Percentiles rank a stretch among this genome's conserved stretches.
phyloP scores from a whole-genome alignment of 129 eudicot genomes.

The Dittrichia graveolens region DNA sequence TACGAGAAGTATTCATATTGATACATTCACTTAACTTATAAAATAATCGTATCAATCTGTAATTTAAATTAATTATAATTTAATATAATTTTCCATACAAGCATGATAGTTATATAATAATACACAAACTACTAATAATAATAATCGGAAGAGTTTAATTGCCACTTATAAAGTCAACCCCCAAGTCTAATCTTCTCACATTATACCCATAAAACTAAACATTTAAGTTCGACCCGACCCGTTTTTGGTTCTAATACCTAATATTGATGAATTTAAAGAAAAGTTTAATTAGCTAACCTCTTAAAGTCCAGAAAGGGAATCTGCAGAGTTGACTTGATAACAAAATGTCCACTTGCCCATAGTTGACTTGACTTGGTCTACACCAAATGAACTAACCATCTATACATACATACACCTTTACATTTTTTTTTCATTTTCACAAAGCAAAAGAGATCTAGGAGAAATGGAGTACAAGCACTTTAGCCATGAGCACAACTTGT shows the following conservation, averaged over 20 bases:
- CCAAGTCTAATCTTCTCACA: constrained; percentile 1
- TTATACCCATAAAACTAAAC: constrained; percentile 14
- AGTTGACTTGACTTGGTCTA: constrained; percentile 39
- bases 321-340: constrained; percentile 25
- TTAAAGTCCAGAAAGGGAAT: constrained; percentile 18
- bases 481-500: constrained; percentile 65
- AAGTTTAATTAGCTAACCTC: not conserved
- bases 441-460: constrained; percentile 8
- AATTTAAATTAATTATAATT: no score
- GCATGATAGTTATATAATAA: not conserved
- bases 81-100: no score
- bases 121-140: not conserved
- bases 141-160: not conserved
- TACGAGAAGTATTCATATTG: no score
- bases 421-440: constrained; percentile 12
- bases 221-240: constrained; percentile 13
- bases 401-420: not conserved
- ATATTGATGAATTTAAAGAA: not conserved
- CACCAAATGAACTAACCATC: constrained; percentile 5
- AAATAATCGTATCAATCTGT: no score
- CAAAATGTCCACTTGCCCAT: constrained; percentile 26
- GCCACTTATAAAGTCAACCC: constrained; percentile 20
- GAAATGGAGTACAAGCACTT: constrained; percentile 75
- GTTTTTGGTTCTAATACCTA: not conserved
- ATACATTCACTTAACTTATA: no score